These are phyloP conservation scores for Xylariomycetidae sp. DNA, from an alignment of 2,329 filamentous ascomycete genomes.

Conservation along the genomic window DNA sequence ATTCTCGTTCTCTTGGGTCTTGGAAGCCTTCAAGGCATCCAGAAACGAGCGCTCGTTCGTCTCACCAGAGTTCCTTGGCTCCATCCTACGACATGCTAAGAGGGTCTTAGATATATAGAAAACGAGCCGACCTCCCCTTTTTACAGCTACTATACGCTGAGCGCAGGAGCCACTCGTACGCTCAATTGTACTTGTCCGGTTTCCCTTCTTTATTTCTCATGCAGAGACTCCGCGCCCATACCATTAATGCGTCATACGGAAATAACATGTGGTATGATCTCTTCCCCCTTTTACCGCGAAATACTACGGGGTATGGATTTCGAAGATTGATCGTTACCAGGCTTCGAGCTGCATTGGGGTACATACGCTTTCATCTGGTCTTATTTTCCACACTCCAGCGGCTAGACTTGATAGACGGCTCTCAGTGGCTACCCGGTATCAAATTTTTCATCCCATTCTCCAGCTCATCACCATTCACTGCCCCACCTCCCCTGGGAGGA, in stretches of 20 bases:
- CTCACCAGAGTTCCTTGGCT: no score
- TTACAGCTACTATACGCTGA: constrained; percentile 36
- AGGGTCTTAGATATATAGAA: constrained; percentile 42
- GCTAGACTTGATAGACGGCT: constrained; percentile 40
- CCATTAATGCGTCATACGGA: no score
- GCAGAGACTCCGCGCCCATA: no score
- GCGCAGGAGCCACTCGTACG: constrained; percentile 25
- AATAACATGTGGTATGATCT: constrained; percentile 23
- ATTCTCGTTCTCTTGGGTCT: constrained; percentile 37
- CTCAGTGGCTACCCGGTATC: constrained; percentile 37
- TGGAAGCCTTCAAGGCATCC: constrained; percentile 49
- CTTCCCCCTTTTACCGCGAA: no score
- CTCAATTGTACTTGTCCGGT: constrained; percentile 32
- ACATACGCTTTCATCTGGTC: constrained; percentile 46
- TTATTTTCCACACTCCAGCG: constrained; percentile 50
- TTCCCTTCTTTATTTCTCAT: no score
- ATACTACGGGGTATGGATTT: no score
- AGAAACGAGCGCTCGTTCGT: constrained; percentile 50
- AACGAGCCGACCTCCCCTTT: constrained; percentile 45
- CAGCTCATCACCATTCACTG: constrained; percentile 42
- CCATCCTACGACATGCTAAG: no score
- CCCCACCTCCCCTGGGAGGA: constrained; percentile 38
- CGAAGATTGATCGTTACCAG: no score
- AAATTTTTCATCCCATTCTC: constrained; percentile 54
- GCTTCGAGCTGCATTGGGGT: constrained; percentile 23